Conservation (phyloP, 192 early-diverging fungal species). For the Piromyces finnis region DNA sequence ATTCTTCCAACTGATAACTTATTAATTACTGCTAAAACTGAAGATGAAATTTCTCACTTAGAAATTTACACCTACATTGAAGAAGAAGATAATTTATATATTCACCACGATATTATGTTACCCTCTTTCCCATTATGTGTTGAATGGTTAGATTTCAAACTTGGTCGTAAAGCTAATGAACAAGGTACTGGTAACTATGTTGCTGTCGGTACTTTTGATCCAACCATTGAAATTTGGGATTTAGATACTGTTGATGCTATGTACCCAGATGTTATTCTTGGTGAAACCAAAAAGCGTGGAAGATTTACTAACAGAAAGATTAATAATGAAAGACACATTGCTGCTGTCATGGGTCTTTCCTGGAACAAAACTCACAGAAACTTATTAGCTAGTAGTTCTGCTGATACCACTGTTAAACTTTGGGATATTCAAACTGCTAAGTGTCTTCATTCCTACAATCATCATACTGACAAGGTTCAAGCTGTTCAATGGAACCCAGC, state of each 20-base stretch:
- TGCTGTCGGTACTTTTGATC: slow-evolving; percentile 94
- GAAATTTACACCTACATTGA: slow-evolving; percentile 85
- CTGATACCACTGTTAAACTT: slow-evolving; percentile 91
- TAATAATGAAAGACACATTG: slow-evolving; percentile 73
- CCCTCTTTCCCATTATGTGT: slow-evolving; percentile 86
- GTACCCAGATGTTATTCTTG: slow-evolving; percentile 82
- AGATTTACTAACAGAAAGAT: slow-evolving; percentile 27
- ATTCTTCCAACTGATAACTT: slow-evolving; percentile 69
- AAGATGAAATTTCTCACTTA: slow-evolving; percentile 90
- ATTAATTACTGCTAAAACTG: slow-evolving; percentile 82
- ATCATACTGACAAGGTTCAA: slow-evolving; percentile 28
- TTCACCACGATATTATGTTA: slow-evolving; percentile 96
- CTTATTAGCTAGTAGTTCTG: slow-evolving; percentile 77
- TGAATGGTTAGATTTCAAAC: slow-evolving; percentile 88
- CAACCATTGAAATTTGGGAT: slow-evolving; percentile 96
- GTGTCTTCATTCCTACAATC: slow-evolving; percentile 12
- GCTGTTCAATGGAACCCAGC: slow-evolving; percentile 79
- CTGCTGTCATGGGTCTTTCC: slow-evolving; percentile 84
- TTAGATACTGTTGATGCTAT: slow-evolving; percentile 76
- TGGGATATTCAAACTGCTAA: slow-evolving; percentile 74
- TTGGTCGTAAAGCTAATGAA: slow-evolving; percentile 40
- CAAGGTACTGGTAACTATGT: slow-evolving; percentile 58
- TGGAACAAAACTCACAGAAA: slow-evolving; percentile 71
- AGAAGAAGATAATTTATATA: slow-evolving; percentile 67
- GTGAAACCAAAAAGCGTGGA: slow-evolving; percentile 30